Evolutionary conservation across 495 filamentous ascomycete species (phyloP), one percentile per base, ranked within the genome.

Genomic region (Neurospora intermedia): DNA sequence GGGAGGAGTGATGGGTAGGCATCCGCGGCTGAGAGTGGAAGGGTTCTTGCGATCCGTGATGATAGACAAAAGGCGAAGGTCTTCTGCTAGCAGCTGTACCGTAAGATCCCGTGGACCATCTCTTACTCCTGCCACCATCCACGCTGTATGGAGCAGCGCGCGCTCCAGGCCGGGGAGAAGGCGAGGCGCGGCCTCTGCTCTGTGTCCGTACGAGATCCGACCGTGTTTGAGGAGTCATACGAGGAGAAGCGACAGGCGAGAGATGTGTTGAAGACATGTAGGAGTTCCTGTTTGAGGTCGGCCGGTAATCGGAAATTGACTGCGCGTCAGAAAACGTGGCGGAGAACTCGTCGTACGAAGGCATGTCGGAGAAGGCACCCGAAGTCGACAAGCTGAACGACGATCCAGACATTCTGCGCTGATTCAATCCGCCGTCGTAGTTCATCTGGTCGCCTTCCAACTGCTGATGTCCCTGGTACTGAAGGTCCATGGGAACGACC

Each of bases 51-150:
- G 85, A 82, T 18, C 54, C 54, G 45, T 84, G 82, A 71, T 86
- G 83, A 77, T 85, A 86, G 46, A 88, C 78, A 72, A 88, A 89
- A 48, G 88, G 87, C 6, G 88, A 85, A 31, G 85, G 85, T 18
- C 86, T 81, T 59, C 88, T 81, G 73, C 83, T 86, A 18, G 83
- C 81, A 31, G 84, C 77, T 4, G 86, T 84, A n/a, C 81, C 86
- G 77, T 85, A 90, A 20, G 87, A 91, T 27, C 89, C 90, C 15
- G 90, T 91, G 31, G 90, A 92, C 90, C 90, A 92, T 73, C 90
- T 83, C 82, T 92, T 92, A 77, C 86, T 89, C 72, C 89, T 84
- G 48, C 84, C 83, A 46, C 82, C 83, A 42, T 90, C 89, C 71
- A 90, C 84, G 27, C 81, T 87, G 77, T 93, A 91, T 23, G 90